These are phyloP conservation scores for Cystobasidium pallidum DNA, from an alignment of 1,284 basidiomycete genomes.

Conservation along the genomic window DNA sequence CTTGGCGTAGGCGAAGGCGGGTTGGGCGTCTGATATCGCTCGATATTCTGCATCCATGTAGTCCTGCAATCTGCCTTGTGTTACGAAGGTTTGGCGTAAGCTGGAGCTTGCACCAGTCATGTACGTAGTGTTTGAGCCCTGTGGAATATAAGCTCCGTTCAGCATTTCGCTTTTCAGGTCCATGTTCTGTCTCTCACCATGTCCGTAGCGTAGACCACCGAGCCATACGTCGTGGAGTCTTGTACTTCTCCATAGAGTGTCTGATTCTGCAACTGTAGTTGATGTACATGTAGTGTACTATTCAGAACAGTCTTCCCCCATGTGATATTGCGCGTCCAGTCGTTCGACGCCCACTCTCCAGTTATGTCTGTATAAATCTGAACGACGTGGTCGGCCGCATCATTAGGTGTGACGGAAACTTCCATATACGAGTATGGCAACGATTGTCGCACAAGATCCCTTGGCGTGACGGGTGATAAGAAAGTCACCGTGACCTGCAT, in stretches of 20 bases:
- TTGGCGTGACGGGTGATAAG: constrained; percentile 47
- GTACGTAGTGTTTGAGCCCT: constrained; percentile 32
- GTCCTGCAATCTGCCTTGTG: constrained; percentile 44
- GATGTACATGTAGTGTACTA: constrained; percentile 37
- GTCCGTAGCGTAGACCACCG: constrained; percentile 46
- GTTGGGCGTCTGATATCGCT: constrained; percentile 44
- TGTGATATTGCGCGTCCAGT: constrained; percentile 44
- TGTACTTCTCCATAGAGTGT: constrained; percentile 43
- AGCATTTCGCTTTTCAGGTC: not conserved
- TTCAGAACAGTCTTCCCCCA: constrained; percentile 46
- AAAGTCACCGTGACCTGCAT: constrained; percentile 42
- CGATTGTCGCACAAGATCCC: constrained; percentile 47
- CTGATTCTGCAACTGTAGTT: constrained; percentile 40
- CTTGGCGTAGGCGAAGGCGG: constrained; percentile 45
- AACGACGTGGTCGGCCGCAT: constrained; percentile 29
- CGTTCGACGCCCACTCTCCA: constrained; percentile 49
- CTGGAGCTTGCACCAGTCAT: constrained; percentile 32
- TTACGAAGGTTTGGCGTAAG: constrained; percentile 45
- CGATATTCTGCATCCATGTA: constrained; percentile 45
- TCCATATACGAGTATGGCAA: constrained; percentile 48
- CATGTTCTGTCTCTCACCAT: constrained; percentile 30
- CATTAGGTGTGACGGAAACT: constrained; percentile 36
- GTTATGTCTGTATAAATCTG: constrained; percentile 49
- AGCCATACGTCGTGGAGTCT: constrained; percentile 48
- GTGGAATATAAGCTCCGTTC: not conserved